Evolutionary conservation across 768 basidiomycete species (phyloP).

Genomic region (Tricholoma flavovirens): DNA sequence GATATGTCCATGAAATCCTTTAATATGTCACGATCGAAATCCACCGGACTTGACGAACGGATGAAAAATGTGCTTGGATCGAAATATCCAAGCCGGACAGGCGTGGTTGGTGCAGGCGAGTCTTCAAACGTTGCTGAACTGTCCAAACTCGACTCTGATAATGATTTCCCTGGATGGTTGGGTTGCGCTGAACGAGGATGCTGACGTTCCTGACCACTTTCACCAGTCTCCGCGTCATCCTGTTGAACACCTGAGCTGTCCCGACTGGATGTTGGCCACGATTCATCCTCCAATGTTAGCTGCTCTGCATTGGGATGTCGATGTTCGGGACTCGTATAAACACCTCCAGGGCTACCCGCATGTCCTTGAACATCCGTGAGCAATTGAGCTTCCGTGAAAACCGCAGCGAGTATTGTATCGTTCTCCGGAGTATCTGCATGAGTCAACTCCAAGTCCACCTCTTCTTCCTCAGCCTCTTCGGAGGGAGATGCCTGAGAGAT

Average conservation of each 20-base stretch:
- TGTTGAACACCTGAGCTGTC: background rate
- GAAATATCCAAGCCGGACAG: background rate
- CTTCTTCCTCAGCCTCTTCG: conserved; percentile 1
- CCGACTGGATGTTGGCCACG: too few species aligned
- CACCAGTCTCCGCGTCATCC: background rate
- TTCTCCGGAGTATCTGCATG: conserved; percentile 3
- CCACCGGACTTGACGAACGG: conserved; percentile 7
- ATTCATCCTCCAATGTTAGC: background rate
- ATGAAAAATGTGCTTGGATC: conserved; percentile 9
- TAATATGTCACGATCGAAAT: conserved; percentile 2
- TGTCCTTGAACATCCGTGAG: background rate
- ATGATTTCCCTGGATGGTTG: background rate
- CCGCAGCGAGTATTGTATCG: background rate
- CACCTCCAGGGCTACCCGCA: background rate
- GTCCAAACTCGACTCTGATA: conserved; percentile 8
- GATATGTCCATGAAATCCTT: conserved; percentile 10
- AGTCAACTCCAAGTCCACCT: background rate
- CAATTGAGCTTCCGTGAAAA: conserved; percentile 2
- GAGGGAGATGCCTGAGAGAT: background rate
- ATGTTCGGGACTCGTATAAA: background rate
- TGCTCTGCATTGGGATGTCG: background rate
- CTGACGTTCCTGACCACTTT: background rate
- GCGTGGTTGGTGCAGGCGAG: conserved; percentile 11
- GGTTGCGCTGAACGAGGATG: background rate
- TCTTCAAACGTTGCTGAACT: conserved; percentile 11